Evolutionary conservation across 1,284 basidiomycete genomes (phyloP), one percentile per base, ranked within the genome.

Genomic region (Pseudozyma flocculosa): DNA sequence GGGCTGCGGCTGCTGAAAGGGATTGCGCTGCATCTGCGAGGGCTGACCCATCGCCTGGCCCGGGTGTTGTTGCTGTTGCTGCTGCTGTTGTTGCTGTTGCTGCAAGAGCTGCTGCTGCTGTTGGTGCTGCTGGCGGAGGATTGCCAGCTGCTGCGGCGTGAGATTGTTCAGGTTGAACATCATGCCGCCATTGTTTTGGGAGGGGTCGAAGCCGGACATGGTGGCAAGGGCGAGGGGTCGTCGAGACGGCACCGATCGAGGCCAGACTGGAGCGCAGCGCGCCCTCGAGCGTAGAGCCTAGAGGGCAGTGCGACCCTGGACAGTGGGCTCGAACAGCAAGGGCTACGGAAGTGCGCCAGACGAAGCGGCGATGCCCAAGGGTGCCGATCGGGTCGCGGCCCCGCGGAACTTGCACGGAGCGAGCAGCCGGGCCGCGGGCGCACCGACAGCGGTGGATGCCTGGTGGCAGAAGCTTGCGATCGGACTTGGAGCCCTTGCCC

Each of bases 121-220:
- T 38, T 48, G 65, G 21, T 50, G 58, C 46, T 62, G 63, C 45
- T 62, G 53, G 23, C 63, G 62, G 9, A 61, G 45, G 53, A 63
- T 57, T 45, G 61, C 56, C 53, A 63, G 52, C 49, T 58, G 50
- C 41, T 65, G 62, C 15, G 62, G 58, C 4, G 62, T 65, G 40
- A 65, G 62, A 42, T 61, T 65, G 58, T 61, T 54, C 39, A 65
- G 59, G 44, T 56, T 56, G 50, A 65, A 65, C 36, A 65, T 61
- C 8, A 23, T 40, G 5, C 22, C 22, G 4, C 47, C 53, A 40
- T 60, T 59, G 43, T 34, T 34, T 17, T 57, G 50, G 45, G 61
- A 47, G 40, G 50, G 58, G 21, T 61, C 62, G 30, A 65, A 65
- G 50, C 58, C 62, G 23, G 62, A 65, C 61, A 65, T 65, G n/a